Evolutionary conservation across 1,139 yeast species (phyloP), one percentile per base, ranked within the genome.

Genomic region (Yamadazyma songkhlaensis): DNA sequence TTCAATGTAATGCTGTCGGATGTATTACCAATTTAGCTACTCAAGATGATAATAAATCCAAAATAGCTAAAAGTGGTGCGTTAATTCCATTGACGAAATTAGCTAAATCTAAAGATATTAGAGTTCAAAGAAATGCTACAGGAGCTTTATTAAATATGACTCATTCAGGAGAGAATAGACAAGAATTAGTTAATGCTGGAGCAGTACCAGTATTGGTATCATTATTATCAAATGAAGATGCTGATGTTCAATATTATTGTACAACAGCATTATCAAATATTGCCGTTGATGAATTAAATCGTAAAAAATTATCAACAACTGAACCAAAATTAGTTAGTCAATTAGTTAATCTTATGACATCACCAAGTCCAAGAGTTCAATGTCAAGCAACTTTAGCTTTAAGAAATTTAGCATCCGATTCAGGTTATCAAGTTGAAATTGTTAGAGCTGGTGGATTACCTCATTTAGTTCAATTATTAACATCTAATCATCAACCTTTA

Each of bases 1-100:
- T 94, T 28, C 98, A 94, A 64, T 92, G 99, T 62, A 92, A 92
- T 58, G 98, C 99, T 3, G 98, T 94, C 40, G 99, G 99, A 8
- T 94, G 98, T 60, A 90, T 92, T 59, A 92, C 99, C 27, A 92
- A 92, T 59, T 77, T 92, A 61, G 98, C 98, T 10, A 92, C 98
- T n/a, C 96, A 88, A 63, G 98, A 92, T 62, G 96, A 89, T 54
- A 94, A 92, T 65, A 92, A 92, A 63, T 81, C 94, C 36, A 89
- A 88, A 59, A 92, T 92, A 53, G 98, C 99, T 20, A 84, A 90
- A 39, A 83, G 95, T 29, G 99, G 98, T n/a, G 98, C 98, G 1
- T 72, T 92, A 40, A 81, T 87, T 31, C 98, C 98, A 6, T 74
- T 92, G 54, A 90, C 97, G 1, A 88, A 88, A 60, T 74, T 92